Percentiles rank a stretch among this genome's conserved stretches.
Conservation (phyloP, 129 eudicot genomes). For the Saussurea involucrata region DNA sequence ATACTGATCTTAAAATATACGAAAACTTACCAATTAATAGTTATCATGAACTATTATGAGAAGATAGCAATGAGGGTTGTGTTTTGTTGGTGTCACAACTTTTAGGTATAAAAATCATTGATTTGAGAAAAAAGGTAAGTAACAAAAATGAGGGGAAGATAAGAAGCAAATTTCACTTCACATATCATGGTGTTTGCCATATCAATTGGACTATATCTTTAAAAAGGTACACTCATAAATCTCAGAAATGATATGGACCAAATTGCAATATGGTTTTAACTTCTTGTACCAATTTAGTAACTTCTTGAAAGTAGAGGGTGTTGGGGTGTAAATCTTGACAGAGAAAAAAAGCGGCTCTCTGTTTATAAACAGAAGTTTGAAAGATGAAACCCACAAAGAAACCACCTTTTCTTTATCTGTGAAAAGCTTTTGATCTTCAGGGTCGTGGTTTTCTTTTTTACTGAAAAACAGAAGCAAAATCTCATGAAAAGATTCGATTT, state of each 20-base stretch:
- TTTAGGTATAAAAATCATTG: conserved; percentile 74
- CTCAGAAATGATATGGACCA: not conserved
- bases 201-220: conserved; percentile 36
- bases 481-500: conserved; percentile 25
- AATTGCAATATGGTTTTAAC: conserved; percentile 6
- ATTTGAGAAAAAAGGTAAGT: conserved; percentile 22
- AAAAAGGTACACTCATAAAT: conserved; percentile 21
- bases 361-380: conserved; percentile 45
- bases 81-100: conserved; percentile 65
- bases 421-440: conserved; percentile 12
- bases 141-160: conserved; percentile 49
- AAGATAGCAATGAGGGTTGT: conserved; percentile 44
- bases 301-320: not conserved
- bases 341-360: conserved; percentile 20
- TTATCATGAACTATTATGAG: conserved; percentile 30
- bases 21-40: conserved; percentile 2
- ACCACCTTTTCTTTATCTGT: conserved; percentile 17
- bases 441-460: conserved; percentile 23
- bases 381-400: conserved; percentile 23
- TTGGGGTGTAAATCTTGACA: conserved; percentile 3
- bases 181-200: conserved; percentile 87
- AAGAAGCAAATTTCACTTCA: conserved; percentile 55
- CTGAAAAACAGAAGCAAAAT: conserved; percentile 30
- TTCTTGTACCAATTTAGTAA: conserved; percentile 17
- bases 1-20: not conserved